A percentile compares a stretch with the other conserved stretches of the same genome.
Evolutionary conservation across 75 land plant genomes (phyloP).

Genomic region (Selaginella tamariscina): DNA sequence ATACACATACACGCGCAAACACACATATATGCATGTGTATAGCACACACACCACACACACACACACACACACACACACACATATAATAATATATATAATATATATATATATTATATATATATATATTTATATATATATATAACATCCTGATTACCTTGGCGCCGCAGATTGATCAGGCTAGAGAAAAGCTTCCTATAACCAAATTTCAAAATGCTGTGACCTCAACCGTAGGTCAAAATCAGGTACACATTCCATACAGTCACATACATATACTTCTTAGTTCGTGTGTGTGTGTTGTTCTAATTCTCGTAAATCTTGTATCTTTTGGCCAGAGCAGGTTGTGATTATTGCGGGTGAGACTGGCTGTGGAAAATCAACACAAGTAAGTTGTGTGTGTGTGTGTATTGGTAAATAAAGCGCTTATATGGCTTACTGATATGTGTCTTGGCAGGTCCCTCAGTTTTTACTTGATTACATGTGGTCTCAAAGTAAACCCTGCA

Average conservation of each 20-base stretch:
- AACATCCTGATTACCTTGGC: too few relatives aligned
- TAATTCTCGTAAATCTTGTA: too few relatives aligned
- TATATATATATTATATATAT: too few relatives aligned
- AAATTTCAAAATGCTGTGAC: slow-evolving; percentile 61
- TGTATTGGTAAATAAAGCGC: not conserved
- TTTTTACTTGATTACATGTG: slow-evolving; percentile 77
- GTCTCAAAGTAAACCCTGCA: slow-evolving; percentile 65
- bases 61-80: too few relatives aligned
- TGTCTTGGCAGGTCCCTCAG: slow-evolving; percentile 74
- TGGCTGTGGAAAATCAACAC: slow-evolving; percentile 97
- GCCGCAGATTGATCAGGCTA: slow-evolving; percentile 59
- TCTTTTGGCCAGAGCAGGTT: slow-evolving; percentile 34
- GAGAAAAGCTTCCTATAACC: slow-evolving; percentile 74
- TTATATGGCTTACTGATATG: slow-evolving; percentile 5
- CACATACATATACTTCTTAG: not conserved
- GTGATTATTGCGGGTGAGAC: slow-evolving; percentile 94
- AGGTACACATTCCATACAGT: slow-evolving; percentile 33
- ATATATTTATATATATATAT: too few relatives aligned
- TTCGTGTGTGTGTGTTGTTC: too few relatives aligned
- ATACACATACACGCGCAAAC: too few relatives aligned
- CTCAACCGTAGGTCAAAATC: slow-evolving; percentile 52
- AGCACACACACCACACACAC: too few relatives aligned
- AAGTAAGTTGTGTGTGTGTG: slow-evolving; percentile 35
- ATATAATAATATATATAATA: too few relatives aligned
- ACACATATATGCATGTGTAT: too few relatives aligned